Evolutionary conservation across 495 filamentous ascomycete genomes (phyloP).

Genomic region (Neohortaea acidophila): DNA sequence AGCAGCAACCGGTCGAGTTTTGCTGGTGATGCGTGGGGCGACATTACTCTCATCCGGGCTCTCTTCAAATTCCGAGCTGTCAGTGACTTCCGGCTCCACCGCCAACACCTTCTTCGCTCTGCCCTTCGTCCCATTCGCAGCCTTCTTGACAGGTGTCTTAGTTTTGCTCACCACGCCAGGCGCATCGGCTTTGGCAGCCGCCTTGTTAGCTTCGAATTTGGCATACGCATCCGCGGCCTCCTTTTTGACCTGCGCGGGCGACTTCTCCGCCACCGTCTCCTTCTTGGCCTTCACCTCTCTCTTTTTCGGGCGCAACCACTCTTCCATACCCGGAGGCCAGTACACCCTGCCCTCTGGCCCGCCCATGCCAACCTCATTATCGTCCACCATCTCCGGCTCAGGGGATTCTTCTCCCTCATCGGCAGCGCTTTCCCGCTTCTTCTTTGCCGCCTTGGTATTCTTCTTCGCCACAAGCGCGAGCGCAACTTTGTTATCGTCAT

Average conservation of each 20-base stretch:
- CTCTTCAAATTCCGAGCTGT: not conserved
- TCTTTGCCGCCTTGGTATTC: constrained; percentile 30
- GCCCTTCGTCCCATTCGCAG: constrained; percentile 4
- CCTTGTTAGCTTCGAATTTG: constrained; percentile 9
- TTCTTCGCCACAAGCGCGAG: constrained; percentile 36
- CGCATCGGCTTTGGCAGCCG: constrained; percentile 8
- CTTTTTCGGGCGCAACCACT: constrained; percentile 74
- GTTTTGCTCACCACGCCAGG: not conserved
- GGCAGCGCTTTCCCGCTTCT: too few relatives aligned
- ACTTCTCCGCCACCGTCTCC: constrained; percentile 16
- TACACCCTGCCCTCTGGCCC: constrained; percentile 76
- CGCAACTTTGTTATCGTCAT: constrained; percentile 58
- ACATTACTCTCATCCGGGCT: constrained; percentile 2
- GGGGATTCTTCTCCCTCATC: constrained; percentile 30
- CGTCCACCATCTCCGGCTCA: constrained; percentile 32
- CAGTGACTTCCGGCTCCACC: constrained; percentile 2
- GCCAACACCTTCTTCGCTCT: constrained; percentile 5
- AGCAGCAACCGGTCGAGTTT: not conserved
- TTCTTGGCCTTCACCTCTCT: constrained; percentile 52
- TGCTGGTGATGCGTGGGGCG: constrained; percentile 3
- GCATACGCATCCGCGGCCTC: constrained; percentile 1
- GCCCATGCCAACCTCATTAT: constrained; percentile 74
- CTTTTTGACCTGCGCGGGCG: constrained; percentile 5
- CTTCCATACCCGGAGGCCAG: constrained; percentile 79
- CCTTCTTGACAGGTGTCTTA: constrained; percentile 6